Evolutionary conservation across 2,329 filamentous ascomycete genomes (phyloP), one percentile per base, ranked within the genome.

Genomic region (Zymoseptoria ardabiliae): DNA sequence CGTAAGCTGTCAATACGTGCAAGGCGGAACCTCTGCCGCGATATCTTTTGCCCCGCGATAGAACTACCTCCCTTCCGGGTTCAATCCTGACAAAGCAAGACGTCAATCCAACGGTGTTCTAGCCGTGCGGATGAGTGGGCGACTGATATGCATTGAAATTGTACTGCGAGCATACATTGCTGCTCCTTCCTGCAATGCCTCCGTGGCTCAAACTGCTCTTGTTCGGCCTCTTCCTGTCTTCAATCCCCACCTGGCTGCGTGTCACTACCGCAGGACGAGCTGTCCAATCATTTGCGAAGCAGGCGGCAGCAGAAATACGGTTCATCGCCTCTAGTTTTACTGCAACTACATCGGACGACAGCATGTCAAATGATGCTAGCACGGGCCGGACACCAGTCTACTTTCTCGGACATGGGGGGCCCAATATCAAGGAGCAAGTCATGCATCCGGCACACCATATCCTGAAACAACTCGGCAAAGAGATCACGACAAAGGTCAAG

Each of bases 401-500:
- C 63, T 83, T 82, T 64, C 69, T 83, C 28, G 78, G 78, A 58
- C 71, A 73, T 56, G 71, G 68, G 13, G 61, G 64, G 41, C 60
- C 60, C 23, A 56, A 56, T 21, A 52, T 48, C 52, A 87, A 89
- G 78, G 87, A 86, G 68, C 79, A 89, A n/a, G 82, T 77, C 3
- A 71, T 83, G 0, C 88, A 91, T 69, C 85, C 86, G 1, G 88
- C 84, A 9, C 89, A 87, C 67, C 70, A 77, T 3, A 77, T 86
- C 57, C 81, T 91, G 4, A 81, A 86, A 65, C 71, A 78, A 22
- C 85, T 90, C 56, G 88, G 88, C 50, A 78, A 73, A 7, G 87
- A 91, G 67, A 90, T 91, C 69, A 90, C 86, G 0, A 77, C 81
- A 25, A 82, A 84, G 62, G 83, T 90, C 50, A 86, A 85, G 67